phyloP scores from a whole-genome alignment of 192 early-diverging fungal species.

The Helicostylum pulchrum region DNA sequence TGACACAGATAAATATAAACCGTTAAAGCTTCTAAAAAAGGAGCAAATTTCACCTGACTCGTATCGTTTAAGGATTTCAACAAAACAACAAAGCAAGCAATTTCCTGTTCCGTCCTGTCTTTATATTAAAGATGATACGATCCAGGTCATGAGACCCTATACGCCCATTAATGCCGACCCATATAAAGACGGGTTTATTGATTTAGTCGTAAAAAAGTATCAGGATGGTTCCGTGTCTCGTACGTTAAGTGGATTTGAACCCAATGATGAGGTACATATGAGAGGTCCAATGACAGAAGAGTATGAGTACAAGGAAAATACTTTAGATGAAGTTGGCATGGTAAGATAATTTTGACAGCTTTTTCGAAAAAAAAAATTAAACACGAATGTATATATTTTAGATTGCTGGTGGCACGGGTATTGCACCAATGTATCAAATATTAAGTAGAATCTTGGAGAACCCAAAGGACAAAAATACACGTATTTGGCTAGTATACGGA shows the following conservation, averaged over 20 bases:
- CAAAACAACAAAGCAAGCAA: constrained; percentile 13
- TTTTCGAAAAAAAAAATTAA: constrained; percentile 2
- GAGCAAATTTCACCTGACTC: constrained; percentile 50
- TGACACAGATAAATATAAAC: constrained; percentile 46
- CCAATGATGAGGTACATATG: constrained; percentile 59
- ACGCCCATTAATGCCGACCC: constrained; percentile 59
- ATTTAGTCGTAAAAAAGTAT: constrained; percentile 68
- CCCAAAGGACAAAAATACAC: constrained; percentile 39
- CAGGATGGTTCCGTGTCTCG: constrained; percentile 62
- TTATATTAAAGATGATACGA: constrained; percentile 66
- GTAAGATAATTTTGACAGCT: constrained; percentile 29
- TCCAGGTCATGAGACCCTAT: constrained; percentile 67
- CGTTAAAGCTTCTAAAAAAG: constrained; percentile 46
- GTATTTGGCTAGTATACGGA: constrained; percentile 49
- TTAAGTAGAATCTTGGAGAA: constrained; percentile 48
- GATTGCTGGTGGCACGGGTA: constrained; percentile 81
- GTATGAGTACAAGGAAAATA: constrained; percentile 41
- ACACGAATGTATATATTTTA: constrained; percentile 24
- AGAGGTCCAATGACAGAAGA: constrained; percentile 61
- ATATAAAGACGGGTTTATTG: constrained; percentile 45
- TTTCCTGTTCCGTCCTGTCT: constrained; percentile 57
- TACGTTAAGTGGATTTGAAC: constrained; percentile 49
- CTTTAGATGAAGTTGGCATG: constrained; percentile 53
- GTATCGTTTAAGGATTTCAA: constrained; percentile 52
- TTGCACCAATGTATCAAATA: constrained; percentile 68